phyloP scores from a whole-genome alignment of 345 rosid species.

The Mallotus nudiflorus region DNA sequence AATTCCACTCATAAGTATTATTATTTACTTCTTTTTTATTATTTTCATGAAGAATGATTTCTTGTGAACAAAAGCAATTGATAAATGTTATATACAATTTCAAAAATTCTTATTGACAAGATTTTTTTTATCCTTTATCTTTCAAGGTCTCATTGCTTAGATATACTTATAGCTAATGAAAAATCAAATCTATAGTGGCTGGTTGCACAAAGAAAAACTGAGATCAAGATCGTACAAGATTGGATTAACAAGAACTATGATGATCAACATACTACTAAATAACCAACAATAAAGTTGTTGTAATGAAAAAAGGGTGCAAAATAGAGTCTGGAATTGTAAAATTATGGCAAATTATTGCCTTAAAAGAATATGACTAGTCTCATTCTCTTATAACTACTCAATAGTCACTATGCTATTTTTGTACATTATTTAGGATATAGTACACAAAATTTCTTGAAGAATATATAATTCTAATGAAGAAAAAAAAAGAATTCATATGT shows the following conservation, averaged over 20 bases:
- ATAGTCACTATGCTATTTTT: neutral
- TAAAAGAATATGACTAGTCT: too few species aligned
- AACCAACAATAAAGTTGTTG: neutral
- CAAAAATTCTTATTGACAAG: too few species aligned
- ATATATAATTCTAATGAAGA: too few species aligned
- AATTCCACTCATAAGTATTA: too few species aligned
- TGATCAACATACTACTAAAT: neutral
- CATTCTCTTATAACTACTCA: neutral
- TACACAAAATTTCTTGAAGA: neutral
- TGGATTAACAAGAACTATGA: slow-evolving; percentile 38
- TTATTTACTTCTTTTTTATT: too few species aligned
- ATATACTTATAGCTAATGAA: slow-evolving; percentile 7
- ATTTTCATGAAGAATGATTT: too few species aligned
- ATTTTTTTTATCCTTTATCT: neutral
- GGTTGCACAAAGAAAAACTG: slow-evolving; percentile 28
- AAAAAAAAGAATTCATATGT: too few species aligned
- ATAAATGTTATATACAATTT: too few species aligned
- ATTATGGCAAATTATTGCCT: neutral
- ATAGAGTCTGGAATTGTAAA: neutral
- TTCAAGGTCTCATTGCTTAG: slow-evolving; percentile 50
- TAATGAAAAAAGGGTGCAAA: neutral
- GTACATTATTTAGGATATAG: neutral
- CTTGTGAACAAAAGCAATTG: too few species aligned
- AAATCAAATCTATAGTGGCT: slow-evolving; percentile 40
- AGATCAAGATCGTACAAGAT: slow-evolving; percentile 31